Base-by-base conservation (phyloP, 2,329 filamentous ascomycete genomes). In the Coniochaeta sp. region DNA sequence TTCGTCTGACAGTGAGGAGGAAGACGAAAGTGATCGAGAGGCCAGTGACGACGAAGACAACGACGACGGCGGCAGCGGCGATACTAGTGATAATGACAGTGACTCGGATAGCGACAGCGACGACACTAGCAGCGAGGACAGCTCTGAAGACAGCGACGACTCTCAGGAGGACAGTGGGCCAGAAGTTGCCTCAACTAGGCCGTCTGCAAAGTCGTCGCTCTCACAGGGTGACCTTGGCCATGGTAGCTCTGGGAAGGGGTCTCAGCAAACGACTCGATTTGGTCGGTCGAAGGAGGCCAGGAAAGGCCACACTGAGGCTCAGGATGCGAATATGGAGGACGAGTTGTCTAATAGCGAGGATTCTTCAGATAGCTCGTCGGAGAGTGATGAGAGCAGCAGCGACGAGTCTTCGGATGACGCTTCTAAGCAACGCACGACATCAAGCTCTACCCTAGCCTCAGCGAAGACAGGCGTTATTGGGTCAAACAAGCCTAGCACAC, bases 21-120 rank as follows among this genome's bases (percentile, higher is more conserved):
- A 65, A 50, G 65, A 65, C 32, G 63, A 61, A 14, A 61, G 36
- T 28, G 55, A 54, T 38, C 57, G 40, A n/a, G 62, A 62, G 16
- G 64, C 65, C 12, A 70, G 65, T 50, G 67, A 70, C 10, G 67
- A 71, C 56, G 66, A 68, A 14, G 57, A 59, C 9, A 44, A 60
- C 57, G 42, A n/a, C n/a, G n/a, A n/a, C n/a, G n/a, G n/a, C n/a
- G n/a, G n/a, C n/a, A n/a, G n/a, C n/a, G n/a, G n/a, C 34, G 34
- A 36, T 8, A 12, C 60, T 59, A 36, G 60, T 52, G 22, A 64
- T 28, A 36, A 42, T 4, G 60, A 57, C 40, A 58, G 54, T 47
- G 50, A 54, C 22, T 60, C 58, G 12, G 62, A 62, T 6, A 59
- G 38, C 22, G 38, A 52, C 63, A 63, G 58, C 38, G 62, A 59